Percentiles rank a stretch among this genome's conserved stretches.
Conservation (phyloP, 805 yeast species). For the Pichia ethanolica region DNA sequence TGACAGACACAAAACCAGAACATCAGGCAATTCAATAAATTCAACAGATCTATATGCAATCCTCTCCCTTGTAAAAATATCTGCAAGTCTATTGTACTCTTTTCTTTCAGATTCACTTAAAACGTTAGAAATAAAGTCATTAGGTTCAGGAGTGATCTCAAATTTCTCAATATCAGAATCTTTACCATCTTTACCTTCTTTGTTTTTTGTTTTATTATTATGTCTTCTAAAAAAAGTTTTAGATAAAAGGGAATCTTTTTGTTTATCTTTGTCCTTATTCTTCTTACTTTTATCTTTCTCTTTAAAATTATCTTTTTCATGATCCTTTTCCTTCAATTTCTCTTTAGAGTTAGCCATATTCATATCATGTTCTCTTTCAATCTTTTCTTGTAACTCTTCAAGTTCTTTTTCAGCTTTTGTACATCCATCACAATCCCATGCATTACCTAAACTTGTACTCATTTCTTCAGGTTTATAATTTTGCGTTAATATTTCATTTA, state of each 20-base stretch:
- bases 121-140: conserved; percentile 7
- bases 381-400: conserved; percentile 5
- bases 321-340: conserved; percentile 22
- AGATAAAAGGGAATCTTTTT: background rate
- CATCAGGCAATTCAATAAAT: conserved; percentile 30
- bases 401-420: conserved; percentile 23
- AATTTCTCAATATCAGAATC: conserved; percentile 2
- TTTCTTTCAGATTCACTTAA: conserved; percentile 16
- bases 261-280: conserved; percentile 7
- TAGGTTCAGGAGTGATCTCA: background rate
- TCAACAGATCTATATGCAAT: conserved; percentile 23
- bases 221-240: background rate
- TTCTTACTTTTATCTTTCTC: conserved; percentile 8
- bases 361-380: conserved; percentile 10
- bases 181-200: background rate
- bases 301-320: conserved; percentile 4
- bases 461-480: conserved; percentile 59
- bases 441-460: conserved; percentile 56
- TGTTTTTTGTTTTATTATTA: background rate
- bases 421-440: conserved; percentile 82
- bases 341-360: conserved; percentile 14
- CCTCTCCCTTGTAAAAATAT: conserved; percentile 19
- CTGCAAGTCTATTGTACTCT: conserved; percentile 16
- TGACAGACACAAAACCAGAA: conserved; percentile 27
- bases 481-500: conserved; percentile 57